Base-by-base conservation (phyloP, 345 rosid species). In the Cardiospermum halicacabum region DNA sequence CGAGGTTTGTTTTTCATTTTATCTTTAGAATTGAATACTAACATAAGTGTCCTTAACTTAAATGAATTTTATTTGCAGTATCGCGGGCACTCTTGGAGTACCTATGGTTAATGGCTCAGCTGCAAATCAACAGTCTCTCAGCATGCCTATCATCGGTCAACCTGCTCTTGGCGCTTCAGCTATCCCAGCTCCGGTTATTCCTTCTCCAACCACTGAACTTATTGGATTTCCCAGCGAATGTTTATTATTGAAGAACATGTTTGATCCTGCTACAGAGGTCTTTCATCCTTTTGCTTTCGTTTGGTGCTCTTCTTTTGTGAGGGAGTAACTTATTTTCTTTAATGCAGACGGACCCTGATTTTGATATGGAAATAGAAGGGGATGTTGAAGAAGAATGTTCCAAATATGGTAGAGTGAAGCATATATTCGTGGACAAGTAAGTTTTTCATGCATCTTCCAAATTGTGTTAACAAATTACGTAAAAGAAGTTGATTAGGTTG, bases 221-320 rank as follows among this genome's bases (percentile, higher is more conserved):
- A 65, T 88, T 79, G 98, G 96, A 62, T 79, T 45, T 64, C 96
- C 98, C n/a, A 83, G 88, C 56, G 93, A 87, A 69, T 92, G 92
- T 66, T 81, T 92, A 68, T 72, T 92, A 69, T 78, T 92, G 78
- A 89, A 92, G 78, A 92, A 92, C 70, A 78, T 92, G 91, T 92
- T 92, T 70, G 98, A 89, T 78, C 91, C 96, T 65, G 85, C 84
- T 13, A 80, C 96, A 1, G 98, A 92, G 96, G 98, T 92, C 36
- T 71, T 53, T 31, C 25, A 40, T 64, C 71, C 53, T 53, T 26
- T 56, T 54, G 26, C 54, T 22, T 56, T 19, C n/a, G 34, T 27
- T 30, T 56, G 6, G 32, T 36, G n/a, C 28, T 49, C 25, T 54
- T 18, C n/a, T 39, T 45, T 22, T 27, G 55, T 32, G 26, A 11